A percentile compares a stretch with the other conserved stretches of the same genome.
Conservation (phyloP, 768 basidiomycete species). For the Trametes punicea region DNA sequence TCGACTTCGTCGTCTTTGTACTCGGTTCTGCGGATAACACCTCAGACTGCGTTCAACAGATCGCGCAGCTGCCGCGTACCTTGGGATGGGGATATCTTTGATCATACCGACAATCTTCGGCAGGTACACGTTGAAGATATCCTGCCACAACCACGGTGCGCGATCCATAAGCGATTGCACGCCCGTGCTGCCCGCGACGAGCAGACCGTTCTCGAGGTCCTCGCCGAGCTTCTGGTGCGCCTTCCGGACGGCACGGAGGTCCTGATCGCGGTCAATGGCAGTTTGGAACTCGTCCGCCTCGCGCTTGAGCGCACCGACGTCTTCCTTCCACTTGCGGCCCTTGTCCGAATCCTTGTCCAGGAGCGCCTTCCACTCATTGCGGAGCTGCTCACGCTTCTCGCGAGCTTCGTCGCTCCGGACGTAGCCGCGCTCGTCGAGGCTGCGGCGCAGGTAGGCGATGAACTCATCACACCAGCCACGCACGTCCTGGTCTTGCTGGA, state of each 20-base stretch:
- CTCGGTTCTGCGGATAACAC: conserved; percentile 51
- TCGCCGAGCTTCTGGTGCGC: conserved; percentile 47
- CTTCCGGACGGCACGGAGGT: conserved; percentile 43
- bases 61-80: conserved; percentile 39
- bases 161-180: conserved; percentile 56
- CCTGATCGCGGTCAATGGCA: conserved; percentile 46
- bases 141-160: conserved; percentile 76
- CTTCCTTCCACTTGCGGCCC: conserved; percentile 49
- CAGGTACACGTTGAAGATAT: conserved; percentile 76
- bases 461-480: conserved; percentile 54
- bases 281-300: conserved; percentile 45
- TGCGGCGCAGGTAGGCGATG: conserved; percentile 42
- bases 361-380: conserved; percentile 47
- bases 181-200: conserved; percentile 39
- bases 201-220: conserved; percentile 47
- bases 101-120: conserved; percentile 52
- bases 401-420: conserved; percentile 46
- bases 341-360: conserved; percentile 42
- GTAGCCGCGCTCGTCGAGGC: conserved; percentile 50
- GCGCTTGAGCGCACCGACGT: conserved; percentile 43
- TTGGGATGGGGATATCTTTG: conserved; percentile 66
- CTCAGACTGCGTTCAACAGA: neutral
- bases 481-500: conserved; percentile 52
- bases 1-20: conserved; percentile 67
- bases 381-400: conserved; percentile 42